Base-by-base conservation (phyloP, 192 early-diverging fungal genomes). In the Rhizophagus sp. region DNA sequence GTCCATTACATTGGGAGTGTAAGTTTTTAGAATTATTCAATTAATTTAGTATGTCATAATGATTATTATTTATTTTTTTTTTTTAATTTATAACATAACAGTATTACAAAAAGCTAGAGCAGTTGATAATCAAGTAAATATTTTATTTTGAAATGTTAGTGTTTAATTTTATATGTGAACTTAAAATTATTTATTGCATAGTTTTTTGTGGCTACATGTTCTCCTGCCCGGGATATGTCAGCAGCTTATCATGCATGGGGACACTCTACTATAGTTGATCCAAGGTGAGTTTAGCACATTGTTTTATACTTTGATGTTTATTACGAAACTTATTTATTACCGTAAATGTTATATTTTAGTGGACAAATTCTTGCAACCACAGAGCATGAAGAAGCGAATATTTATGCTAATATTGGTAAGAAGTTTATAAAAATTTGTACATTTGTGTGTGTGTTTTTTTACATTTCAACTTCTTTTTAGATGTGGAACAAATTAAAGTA, bases 171-270 rank as follows among this genome's bases (percentile, higher is more conserved):
- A 44, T 9, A 52, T 52, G 13, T 17, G 12, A 13, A 52, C 1
- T 52, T 15, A 15, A 74, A 15, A 39, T 22, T 76, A n/a, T 5
- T 49, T 15, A 9, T 72, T 17, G 1, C 30, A 49, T 61, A 89
- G 82, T 88, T 99, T 75, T 99, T 92, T 80, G 94, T 96, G 0
- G 96, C 95, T 10, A 93, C 93, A n/a, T 99, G 98, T 86, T 98
- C 98, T 3, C 98, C 98, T 10, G 98, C 98, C 13, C 88, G 96
- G 34, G 96, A 97, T 73, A 65, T 80, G 17, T 76, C 47, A 13
- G 94, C 94, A 4, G 71, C 79, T 10, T 99, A 99, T 84, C 88
- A 93, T 41, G 96, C 98, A 10, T 99, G 94, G 93, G 98, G 98
- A 30, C 96, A 99, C 84, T 97, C 96, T 9, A 92, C 93, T 3